phyloP scores from a whole-genome alignment of 225 moss, liverwort and hornwort genomes.

The Anthoceros angustus region DNA sequence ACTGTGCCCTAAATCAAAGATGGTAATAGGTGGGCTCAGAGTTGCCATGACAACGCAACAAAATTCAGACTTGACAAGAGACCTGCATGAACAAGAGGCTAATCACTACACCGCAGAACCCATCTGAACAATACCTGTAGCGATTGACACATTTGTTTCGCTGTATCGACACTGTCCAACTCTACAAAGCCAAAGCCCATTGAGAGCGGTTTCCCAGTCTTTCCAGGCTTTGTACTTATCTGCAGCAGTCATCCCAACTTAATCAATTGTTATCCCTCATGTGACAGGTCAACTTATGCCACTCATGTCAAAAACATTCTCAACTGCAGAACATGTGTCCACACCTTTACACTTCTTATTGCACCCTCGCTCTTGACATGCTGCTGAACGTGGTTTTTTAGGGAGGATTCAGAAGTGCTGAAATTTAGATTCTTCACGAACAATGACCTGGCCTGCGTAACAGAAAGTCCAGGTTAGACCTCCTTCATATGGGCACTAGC shows the following conservation, averaged over 20 bases:
- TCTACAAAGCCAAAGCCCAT: conserved; percentile 99
- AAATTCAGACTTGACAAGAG: too few relatives aligned
- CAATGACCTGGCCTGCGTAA: conserved; percentile 48
- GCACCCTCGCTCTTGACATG: conserved; percentile 28
- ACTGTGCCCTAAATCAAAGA: conserved; percentile 51
- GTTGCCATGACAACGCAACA: too few relatives aligned
- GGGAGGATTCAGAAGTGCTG: conserved; percentile 41
- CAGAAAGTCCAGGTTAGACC: neutral
- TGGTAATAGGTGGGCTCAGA: neutral
- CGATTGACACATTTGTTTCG: conserved; percentile 60
- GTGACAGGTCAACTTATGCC: neutral
- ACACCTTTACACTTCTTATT: conserved; percentile 59
- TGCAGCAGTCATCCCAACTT: conserved; percentile 16
- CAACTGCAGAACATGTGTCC: conserved; percentile 1
- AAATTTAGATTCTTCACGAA: conserved; percentile 95
- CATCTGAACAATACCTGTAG: too few relatives aligned
- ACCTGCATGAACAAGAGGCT: too few relatives aligned
- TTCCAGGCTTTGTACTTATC: conserved; percentile 77
- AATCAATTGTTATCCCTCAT: conserved; percentile 8
- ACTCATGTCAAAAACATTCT: neutral
- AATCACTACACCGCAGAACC: neutral
- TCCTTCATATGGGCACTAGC: neutral
- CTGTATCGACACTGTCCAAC: conserved; percentile 62
- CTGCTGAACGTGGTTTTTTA: conserved; percentile 74
- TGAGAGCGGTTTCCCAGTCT: conserved; percentile 60